Conservation (phyloP, 1,284 basidiomycete species). For the Trichosporon asahii region DNA sequence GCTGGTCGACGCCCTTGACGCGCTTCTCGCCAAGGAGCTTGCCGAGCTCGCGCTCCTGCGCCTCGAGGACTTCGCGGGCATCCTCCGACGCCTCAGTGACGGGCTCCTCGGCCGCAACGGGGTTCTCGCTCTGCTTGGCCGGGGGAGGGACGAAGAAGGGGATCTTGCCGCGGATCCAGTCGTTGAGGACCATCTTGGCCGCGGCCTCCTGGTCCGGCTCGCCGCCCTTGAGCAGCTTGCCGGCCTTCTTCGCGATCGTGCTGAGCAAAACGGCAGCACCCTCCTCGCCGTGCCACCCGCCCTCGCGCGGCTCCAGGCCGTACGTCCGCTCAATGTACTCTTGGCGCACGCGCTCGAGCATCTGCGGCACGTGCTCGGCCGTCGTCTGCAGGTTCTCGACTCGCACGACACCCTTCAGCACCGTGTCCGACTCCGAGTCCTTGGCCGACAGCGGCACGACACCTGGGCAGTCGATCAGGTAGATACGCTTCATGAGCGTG, state of each 20-base stretch:
- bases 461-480: conserved; percentile 98
- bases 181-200: conserved; percentile 91
- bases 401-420: conserved; percentile 94
- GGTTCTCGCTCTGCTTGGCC: conserved; percentile 44
- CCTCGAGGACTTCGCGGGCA: conserved; percentile 41
- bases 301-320: conserved; percentile 58
- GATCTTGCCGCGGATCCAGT: conserved; percentile 91
- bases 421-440: conserved; percentile 87
- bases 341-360: conserved; percentile 86
- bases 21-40: conserved; percentile 50
- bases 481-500: conserved; percentile 90
- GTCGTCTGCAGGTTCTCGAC: conserved; percentile 93
- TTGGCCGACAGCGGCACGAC: conserved; percentile 90
- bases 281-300: conserved; percentile 57
- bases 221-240: conserved; percentile 87
- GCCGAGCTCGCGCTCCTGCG: conserved; percentile 46
- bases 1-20: conserved; percentile 59
- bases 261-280: conserved; percentile 74
- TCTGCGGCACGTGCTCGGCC: conserved; percentile 84
- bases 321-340: conserved; percentile 92
- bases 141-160: conserved; percentile 56
- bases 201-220: conserved; percentile 90
- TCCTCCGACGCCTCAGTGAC: conserved; percentile 34
- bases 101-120: conserved; percentile 31
- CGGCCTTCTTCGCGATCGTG: conserved; percentile 82